These are phyloP conservation scores for Sonneratia alba DNA, from an alignment of 345 rosid species.

Conservation along the genomic window DNA sequence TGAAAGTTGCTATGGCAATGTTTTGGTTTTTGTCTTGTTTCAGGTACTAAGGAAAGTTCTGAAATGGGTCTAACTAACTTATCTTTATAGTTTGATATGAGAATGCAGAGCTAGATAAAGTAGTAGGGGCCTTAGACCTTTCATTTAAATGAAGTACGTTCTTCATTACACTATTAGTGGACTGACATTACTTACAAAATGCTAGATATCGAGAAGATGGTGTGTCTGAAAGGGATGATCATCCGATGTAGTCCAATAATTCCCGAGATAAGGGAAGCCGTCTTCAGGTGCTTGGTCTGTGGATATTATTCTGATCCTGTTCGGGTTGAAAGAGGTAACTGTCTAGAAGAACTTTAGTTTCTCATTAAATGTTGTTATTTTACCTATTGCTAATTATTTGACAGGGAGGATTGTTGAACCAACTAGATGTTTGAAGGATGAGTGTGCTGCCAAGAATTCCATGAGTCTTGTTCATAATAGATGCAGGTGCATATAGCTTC, in stretches of 20 bases:
- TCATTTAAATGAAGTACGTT: not conserved
- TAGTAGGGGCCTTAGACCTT: not conserved
- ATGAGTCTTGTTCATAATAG: conserved; percentile 85
- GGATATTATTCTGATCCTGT: conserved; percentile 77
- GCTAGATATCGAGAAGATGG: conserved; percentile 95
- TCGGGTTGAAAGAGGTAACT: conserved; percentile 88
- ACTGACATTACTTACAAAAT: conserved; percentile 1
- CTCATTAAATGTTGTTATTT: conserved; percentile 6
- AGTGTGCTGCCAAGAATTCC: conserved; percentile 82
- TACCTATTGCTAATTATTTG: conserved; percentile 4
- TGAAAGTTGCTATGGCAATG: not conserved
- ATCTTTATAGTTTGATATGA: not conserved
- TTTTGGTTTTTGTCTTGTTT: not conserved
- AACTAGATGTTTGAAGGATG: conserved; percentile 57
- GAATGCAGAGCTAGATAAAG: not conserved
- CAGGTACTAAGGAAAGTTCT: not conserved
- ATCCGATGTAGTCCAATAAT: conserved; percentile 88
- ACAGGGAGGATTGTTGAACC: conserved; percentile 86
- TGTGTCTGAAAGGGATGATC: conserved; percentile 87
- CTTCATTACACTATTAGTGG: not conserved
- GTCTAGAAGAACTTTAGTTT: conserved; percentile 5
- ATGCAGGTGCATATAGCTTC: conserved; percentile 53
- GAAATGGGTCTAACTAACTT: not conserved
- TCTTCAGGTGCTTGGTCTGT: conserved; percentile 84
- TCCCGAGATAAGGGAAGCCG: conserved; percentile 95